A percentile compares a stretch with the other conserved stretches of the same genome.
Evolutionary conservation across 2,329 filamentous ascomycete species (phyloP).

Genomic region (Plectosphaerella plurivora): DNA sequence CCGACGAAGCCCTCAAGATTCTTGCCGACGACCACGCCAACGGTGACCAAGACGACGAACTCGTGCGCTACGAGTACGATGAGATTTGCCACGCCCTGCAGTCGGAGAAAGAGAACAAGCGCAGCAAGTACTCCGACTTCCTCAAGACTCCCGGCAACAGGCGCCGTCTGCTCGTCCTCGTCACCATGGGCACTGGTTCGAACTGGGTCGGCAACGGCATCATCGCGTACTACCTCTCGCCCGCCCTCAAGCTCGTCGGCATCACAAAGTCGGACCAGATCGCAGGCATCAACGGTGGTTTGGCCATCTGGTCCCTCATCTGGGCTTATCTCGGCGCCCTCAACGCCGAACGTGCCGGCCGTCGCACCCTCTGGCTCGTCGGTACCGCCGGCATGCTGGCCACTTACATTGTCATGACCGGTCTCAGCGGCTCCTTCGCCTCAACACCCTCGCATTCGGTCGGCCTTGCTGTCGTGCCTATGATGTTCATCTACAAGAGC

Average conservation of each 20-base stretch:
- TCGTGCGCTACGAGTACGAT: constrained; percentile 3
- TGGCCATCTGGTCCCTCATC: constrained; percentile 4
- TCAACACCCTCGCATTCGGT: constrained; percentile 1
- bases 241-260: constrained; percentile 5
- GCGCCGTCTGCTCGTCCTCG: neutral
- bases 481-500: constrained; percentile 27
- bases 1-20: neutral
- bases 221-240: constrained; percentile 3
- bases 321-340: constrained; percentile 6
- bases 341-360: constrained; percentile 3
- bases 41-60: neutral
- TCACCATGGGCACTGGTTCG: neutral
- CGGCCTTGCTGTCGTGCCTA: constrained; percentile 16
- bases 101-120: constrained; percentile 2
- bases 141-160: constrained; percentile 4
- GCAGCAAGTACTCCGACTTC: constrained; percentile 1
- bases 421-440: constrained; percentile 12
- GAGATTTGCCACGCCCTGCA: constrained; percentile 5
- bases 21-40: neutral
- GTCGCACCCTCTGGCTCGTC: constrained; percentile 3
- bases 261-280: constrained; percentile 4
- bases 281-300: constrained; percentile 4
- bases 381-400: constrained; percentile 1
- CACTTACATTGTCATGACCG: neutral
- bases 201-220: constrained; percentile 5